Conservation (phyloP, 1,284 basidiomycete genomes). For the Dichomitus squalens region DNA sequence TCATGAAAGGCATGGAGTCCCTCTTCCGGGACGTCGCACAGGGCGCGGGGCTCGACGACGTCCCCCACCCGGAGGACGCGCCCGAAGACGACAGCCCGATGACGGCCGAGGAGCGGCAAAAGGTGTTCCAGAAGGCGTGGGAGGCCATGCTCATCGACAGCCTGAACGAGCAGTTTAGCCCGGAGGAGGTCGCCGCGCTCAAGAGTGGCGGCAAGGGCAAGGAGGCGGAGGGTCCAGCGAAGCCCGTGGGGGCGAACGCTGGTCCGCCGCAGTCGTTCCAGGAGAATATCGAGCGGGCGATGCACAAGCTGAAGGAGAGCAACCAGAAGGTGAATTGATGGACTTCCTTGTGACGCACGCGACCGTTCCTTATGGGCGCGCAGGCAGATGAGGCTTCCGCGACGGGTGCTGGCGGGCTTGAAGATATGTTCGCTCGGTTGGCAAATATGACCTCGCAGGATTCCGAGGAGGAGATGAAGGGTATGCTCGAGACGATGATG, state of each 20-base stretch:
- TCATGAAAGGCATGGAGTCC: slow-evolving; percentile 85
- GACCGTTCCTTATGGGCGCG: neutral
- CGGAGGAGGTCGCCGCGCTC: slow-evolving; percentile 28
- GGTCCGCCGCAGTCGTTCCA: slow-evolving; percentile 61
- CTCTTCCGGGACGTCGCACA: slow-evolving; percentile 69
- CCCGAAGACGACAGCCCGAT: slow-evolving; percentile 39
- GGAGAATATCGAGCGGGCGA: slow-evolving; percentile 74
- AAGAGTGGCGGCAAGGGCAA: slow-evolving; percentile 19
- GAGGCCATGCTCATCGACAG: slow-evolving; percentile 77
- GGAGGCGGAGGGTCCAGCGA: slow-evolving; percentile 23
- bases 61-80: slow-evolving; percentile 32
- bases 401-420: slow-evolving; percentile 30
- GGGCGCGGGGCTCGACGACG: slow-evolving; percentile 48
- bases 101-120: slow-evolving; percentile 43
- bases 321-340: slow-evolving; percentile 48
- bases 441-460: slow-evolving; percentile 32
- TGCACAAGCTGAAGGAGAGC: slow-evolving; percentile 80
- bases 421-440: slow-evolving; percentile 17
- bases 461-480: slow-evolving; percentile 70
- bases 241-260: neutral
- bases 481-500: slow-evolving; percentile 91
- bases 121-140: slow-evolving; percentile 66
- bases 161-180: slow-evolving; percentile 53
- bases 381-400: slow-evolving; percentile 35
- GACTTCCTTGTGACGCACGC: neutral